These are phyloP conservation scores for Zopfochytrium polystomum DNA, from an alignment of 371 early-diverging fungal genomes.

Conservation along the genomic window DNA sequence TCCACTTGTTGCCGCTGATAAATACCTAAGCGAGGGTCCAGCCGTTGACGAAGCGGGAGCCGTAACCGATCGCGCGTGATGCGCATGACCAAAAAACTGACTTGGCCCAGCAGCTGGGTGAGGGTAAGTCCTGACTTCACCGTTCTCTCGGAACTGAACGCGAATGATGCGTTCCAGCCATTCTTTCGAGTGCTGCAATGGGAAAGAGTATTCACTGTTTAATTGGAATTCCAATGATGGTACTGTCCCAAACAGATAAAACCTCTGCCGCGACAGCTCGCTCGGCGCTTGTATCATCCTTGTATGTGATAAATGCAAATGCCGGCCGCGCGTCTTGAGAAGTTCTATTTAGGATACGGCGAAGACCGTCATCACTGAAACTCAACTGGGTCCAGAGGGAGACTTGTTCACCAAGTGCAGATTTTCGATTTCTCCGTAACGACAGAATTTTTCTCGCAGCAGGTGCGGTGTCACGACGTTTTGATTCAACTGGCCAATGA, in stretches of 20 bases:
- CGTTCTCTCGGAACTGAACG: constrained; percentile 39
- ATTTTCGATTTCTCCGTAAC: constrained; percentile 58
- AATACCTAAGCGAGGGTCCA: too few relatives aligned
- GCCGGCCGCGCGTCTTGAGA: constrained; percentile 33
- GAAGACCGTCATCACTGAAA: background rate
- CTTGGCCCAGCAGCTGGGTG: too few relatives aligned
- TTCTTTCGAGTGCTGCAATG: constrained; percentile 27
- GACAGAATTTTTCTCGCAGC: constrained; percentile 52
- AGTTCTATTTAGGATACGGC: background rate
- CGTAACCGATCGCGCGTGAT: too few relatives aligned
- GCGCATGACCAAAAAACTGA: too few relatives aligned
- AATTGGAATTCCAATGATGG: too few relatives aligned
- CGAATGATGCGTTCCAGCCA: constrained; percentile 37
- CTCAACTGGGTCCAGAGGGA: constrained; percentile 17
- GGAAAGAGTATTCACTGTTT: background rate
- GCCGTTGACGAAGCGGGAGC: too few relatives aligned
- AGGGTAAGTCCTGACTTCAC: too few relatives aligned
- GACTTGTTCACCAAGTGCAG: constrained; percentile 54
- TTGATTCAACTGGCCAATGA: constrained; percentile 68
- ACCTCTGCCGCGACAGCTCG: constrained; percentile 62
- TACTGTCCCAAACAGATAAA: too few relatives aligned
- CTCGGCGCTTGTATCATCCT: constrained; percentile 47
- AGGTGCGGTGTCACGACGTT: constrained; percentile 37
- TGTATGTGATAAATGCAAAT: constrained; percentile 69
- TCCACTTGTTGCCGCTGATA: too few relatives aligned